Evolutionary conservation across 2,329 filamentous ascomycete species (phyloP), one percentile per base, ranked within the genome.

Genomic region (Nigrospora osmanthi): DNA sequence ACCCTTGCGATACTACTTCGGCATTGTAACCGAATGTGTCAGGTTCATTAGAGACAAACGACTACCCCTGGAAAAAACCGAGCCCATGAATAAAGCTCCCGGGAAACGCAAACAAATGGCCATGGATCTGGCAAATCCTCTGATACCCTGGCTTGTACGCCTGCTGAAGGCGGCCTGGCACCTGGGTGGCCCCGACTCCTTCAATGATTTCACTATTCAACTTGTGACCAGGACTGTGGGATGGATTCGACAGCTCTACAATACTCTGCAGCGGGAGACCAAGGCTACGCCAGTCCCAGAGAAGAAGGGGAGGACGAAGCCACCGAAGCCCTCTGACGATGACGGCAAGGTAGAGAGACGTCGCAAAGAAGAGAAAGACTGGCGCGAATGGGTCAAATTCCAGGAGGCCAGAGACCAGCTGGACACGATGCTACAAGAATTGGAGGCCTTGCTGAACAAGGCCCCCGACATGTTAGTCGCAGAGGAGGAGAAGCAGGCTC

Each of bases 121-220:
- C 6, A 40, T 48, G 31, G 59, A 60, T 38, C 46, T 61, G 32
- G 35, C 53, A 9, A 42, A 44, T 5, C 45, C 51, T 38, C 49
- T 56, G 10, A 53, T 61, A 11, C 59, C 59, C 32, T 54, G 52
- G 49, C 28, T 59, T 9, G 40, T 55, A 31, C 55, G 54, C 30
- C 45, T 57, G 35, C 40, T 61, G 13, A 53, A 44, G 12, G 52
- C 45, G 23, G 49, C 46, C n/a, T 61, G 58, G 58, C 39, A 31
- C 11, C 38, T 60, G 17, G 58, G 57, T 23, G 55, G 56, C 9
- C 15, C 44, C n/a, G 32, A 42, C 14, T 46, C 35, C 17, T 60
- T 62, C 19, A 60, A 57, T 13, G 42, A 40, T 37, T 48, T 46
- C 37, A 49, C 49, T 2, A 38, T 54, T 16, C 48, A 54, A 42